phyloP scores from a whole-genome alignment of 176 grass and related monocot genomes.

The Musa beccarii region DNA sequence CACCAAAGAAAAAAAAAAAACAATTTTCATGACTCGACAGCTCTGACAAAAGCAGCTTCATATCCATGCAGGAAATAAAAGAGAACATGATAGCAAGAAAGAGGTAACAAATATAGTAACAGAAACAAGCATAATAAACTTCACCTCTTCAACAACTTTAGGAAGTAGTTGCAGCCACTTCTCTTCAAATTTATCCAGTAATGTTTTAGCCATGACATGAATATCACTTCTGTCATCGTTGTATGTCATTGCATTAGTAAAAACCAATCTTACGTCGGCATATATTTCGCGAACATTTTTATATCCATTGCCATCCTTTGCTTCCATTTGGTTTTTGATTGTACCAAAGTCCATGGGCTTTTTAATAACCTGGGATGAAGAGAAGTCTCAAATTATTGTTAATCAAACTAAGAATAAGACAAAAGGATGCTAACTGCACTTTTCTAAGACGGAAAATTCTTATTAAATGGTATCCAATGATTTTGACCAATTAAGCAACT shows the following conservation, averaged over 20 bases:
- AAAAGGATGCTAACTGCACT: not conserved
- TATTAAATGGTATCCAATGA: not conserved
- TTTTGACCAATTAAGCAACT: not conserved
- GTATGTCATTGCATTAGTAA: slow-evolving; percentile 91
- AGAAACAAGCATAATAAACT: slow-evolving; percentile 9
- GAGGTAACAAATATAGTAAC: not conserved
- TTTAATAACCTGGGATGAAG: slow-evolving; percentile 54
- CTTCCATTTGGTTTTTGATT: slow-evolving; percentile 83
- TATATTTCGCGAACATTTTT: slow-evolving; percentile 77
- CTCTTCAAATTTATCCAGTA: slow-evolving; percentile 86
- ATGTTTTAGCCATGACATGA: slow-evolving; percentile 71
- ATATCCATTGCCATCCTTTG: slow-evolving; percentile 58
- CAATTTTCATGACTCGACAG: slow-evolving; percentile 1
- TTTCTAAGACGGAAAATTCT: not conserved
- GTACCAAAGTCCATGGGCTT: slow-evolving; percentile 94
- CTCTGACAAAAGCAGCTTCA: slow-evolving; percentile 2
- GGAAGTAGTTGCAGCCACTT: slow-evolving; percentile 74
- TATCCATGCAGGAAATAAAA: not conserved
- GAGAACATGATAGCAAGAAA: not conserved
- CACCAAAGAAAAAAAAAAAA: not conserved
- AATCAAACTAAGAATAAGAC: not conserved
- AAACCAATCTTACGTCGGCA: slow-evolving; percentile 90
- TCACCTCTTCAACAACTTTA: slow-evolving; percentile 84
- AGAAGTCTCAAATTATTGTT: not conserved
- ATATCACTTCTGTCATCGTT: slow-evolving; percentile 55